Evolutionary conservation across 2,329 filamentous ascomycete species (phyloP).

Genomic region (Gliomastix tumulicola): DNA sequence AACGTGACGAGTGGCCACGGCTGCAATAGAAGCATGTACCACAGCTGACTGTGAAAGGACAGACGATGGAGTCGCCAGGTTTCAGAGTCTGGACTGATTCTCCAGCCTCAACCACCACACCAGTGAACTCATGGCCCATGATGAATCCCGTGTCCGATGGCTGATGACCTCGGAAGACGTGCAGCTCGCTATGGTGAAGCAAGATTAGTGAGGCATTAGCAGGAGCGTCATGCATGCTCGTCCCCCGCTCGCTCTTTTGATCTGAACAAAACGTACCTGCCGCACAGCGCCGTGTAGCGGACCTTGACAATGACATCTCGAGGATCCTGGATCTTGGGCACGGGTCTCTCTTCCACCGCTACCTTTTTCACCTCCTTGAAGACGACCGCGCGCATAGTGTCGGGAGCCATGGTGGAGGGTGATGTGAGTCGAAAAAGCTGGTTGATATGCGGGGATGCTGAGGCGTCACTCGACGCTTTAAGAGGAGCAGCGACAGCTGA

Average conservation of each 20-base stretch:
- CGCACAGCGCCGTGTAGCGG: conserved; percentile 76
- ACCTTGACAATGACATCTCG: conserved; percentile 80
- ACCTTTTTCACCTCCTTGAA: conserved; percentile 75
- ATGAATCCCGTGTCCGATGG: conserved; percentile 56
- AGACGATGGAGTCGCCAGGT: not conserved
- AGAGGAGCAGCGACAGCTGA: too few relatives aligned
- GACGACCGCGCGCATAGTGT: conserved; percentile 75
- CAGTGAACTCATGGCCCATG: conserved; percentile 85
- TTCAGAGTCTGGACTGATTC: conserved; percentile 45
- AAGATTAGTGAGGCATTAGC: not conserved
- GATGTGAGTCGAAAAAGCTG: too few relatives aligned
- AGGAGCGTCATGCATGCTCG: too few relatives aligned
- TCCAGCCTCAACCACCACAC: conserved; percentile 63
- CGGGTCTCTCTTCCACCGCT: conserved; percentile 69
- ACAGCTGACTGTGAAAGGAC: conserved; percentile 8
- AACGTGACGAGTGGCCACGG: conserved; percentile 70
- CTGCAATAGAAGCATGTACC: conserved; percentile 80
- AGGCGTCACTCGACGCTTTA: too few relatives aligned
- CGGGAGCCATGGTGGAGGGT: conserved; percentile 17
- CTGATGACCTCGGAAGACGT: conserved; percentile 79
- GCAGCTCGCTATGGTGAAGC: conserved; percentile 58
- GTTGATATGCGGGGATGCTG: too few relatives aligned
- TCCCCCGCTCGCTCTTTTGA: too few relatives aligned
- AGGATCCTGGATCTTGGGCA: conserved; percentile 66
- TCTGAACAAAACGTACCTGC: conserved; percentile 60